Evolutionary conservation across 345 rosid species (phyloP), one percentile per base, ranked within the genome.

Genomic region (Rhodamnia rubescens): DNA sequence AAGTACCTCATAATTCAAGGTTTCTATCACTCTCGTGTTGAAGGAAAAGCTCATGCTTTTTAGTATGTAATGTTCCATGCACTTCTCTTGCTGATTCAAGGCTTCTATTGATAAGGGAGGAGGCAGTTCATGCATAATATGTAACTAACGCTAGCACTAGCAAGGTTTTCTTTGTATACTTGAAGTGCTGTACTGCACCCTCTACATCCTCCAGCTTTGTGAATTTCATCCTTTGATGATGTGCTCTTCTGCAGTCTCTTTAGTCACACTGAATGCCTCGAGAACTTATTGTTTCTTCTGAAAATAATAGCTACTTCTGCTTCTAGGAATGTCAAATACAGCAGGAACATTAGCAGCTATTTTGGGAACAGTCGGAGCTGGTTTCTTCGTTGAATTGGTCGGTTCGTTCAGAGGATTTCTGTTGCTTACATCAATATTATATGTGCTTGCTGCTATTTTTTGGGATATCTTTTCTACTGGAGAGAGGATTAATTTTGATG

Each of bases 381-480:
- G 98, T 86, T 97, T 92, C 92, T 97, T 95, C 88, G 98, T 95
- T 36, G 98, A 97, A 84, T 85, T 92, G 59, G 91, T 94, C 53
- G 98, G 99, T 64, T 97, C 99, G 21, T 97, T 97, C 91, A 94
- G 86, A 90, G 99, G 98, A 90, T 95, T 97, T 88, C 91, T 97
- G 89, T 64, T 94, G 87, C 94, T 97, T 26, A 95, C 99, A 1
- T 91, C 98, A 4, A 61, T 89, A 50, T 83, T 97, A 55, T 97
- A 97, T 88, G 69, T 95, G 83, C 91, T 95, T 21, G 88, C 98
- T 83, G 96, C 98, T 42, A 83, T 95, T 85, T 95, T 97, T 91
- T 95, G 93, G 91, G 92, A 85, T 84, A 57, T 89, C 85, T 97
- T 89, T 88, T 93, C 99, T 84, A 92, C 98, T 36, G 98, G 98